Evolutionary conservation across 179 eudicot genomes (phyloP).

Genomic region (Vitellaria paradoxa): DNA sequence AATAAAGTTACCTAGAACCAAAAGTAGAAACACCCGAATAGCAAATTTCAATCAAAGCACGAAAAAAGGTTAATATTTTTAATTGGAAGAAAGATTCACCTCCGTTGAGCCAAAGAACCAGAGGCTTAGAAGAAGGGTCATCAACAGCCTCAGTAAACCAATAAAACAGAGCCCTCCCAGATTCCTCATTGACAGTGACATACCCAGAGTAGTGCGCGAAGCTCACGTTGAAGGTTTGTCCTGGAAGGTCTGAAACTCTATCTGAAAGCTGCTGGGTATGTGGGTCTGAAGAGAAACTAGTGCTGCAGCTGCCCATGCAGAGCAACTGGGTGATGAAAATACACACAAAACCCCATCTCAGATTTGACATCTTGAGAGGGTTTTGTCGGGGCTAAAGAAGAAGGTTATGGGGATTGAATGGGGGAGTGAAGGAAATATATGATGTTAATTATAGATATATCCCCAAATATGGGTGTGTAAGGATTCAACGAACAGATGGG

Average conservation of each 20-base stretch:
- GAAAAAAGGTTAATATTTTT: no score
- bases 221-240: constrained; percentile 61
- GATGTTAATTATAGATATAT: not conserved
- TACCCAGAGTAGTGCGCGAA: constrained; percentile 85
- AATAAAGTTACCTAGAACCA: no score
- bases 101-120: constrained; percentile 97
- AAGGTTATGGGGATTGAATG: not conserved
- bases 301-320: constrained; percentile 19
- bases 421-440: not conserved
- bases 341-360: constrained; percentile 28
- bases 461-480: no score
- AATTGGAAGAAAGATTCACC: constrained; percentile 31
- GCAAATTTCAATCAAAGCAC: no score
- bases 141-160: constrained; percentile 85
- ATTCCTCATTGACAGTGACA: constrained; percentile 67
- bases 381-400: not conserved
- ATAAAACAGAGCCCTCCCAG: constrained; percentile 79
- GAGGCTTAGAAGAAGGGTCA: constrained; percentile 76
- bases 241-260: constrained; percentile 56
- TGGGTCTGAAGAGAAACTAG: constrained; percentile 30
- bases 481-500: not conserved
- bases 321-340: constrained; percentile 16
- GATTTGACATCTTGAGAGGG: constrained; percentile 29
- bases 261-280: constrained; percentile 48
- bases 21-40: no score